Evolutionary conservation across 2,329 filamentous ascomycete genomes (phyloP).

Genomic region (Apiospora marii): DNA sequence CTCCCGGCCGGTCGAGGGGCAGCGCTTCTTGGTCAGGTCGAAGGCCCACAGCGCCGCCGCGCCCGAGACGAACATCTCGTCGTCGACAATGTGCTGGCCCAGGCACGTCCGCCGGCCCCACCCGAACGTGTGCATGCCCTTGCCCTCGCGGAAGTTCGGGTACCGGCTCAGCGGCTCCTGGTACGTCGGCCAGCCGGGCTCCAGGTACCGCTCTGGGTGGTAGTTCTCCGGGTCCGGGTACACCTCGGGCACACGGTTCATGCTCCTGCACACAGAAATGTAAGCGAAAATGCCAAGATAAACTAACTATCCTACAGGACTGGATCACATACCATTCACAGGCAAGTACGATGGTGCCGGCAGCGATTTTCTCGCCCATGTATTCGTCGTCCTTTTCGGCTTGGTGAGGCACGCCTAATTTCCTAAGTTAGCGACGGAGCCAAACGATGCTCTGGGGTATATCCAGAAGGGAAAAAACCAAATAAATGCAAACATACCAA

Average conservation of each 20-base stretch:
- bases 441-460: not conserved
- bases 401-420: constrained; percentile 56
- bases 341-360: constrained; percentile 57
- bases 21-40: constrained; percentile 49
- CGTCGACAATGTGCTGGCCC: constrained; percentile 68
- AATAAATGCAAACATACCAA: constrained; percentile 44
- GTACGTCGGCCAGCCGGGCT: constrained; percentile 69
- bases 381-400: constrained; percentile 56
- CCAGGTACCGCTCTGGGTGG: constrained; percentile 69
- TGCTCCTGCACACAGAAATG: constrained; percentile 48
- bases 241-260: constrained; percentile 63
- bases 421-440: not conserved
- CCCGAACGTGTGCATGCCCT: constrained; percentile 69
- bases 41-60: constrained; percentile 60
- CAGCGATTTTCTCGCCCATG: constrained; percentile 55
- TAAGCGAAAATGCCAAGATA: not conserved
- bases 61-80: constrained; percentile 61
- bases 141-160: constrained; percentile 66
- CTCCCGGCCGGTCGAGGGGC: constrained; percentile 50
- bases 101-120: constrained; percentile 70
- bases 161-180: constrained; percentile 69
- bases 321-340: constrained; percentile 55
- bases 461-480: rapidly evolving
- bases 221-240: constrained; percentile 72
- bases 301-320: not conserved